These are phyloP conservation scores for Clarkia xantiana DNA, from an alignment of 345 rosid species.

Conservation along the genomic window DNA sequence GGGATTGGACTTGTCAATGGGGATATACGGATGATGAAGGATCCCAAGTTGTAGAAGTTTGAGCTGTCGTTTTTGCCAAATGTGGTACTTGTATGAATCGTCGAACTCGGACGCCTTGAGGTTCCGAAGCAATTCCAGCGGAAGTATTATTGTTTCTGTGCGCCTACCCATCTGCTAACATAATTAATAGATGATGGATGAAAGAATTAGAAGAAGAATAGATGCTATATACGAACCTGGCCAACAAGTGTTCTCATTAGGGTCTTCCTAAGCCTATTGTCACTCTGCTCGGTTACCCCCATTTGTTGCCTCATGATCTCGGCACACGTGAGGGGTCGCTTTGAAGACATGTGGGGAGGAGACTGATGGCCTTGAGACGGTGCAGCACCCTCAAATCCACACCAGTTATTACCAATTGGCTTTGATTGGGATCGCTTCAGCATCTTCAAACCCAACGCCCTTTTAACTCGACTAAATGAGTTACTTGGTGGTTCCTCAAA, in stretches of 20 bases:
- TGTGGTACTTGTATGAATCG: conserved; percentile 53
- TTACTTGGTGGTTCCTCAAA: conserved; percentile 4
- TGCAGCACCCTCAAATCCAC: conserved; percentile 16
- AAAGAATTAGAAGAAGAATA: too few relatives aligned
- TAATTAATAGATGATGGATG: too few relatives aligned
- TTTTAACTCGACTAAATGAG: conserved; percentile 56
- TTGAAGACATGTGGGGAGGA: conserved; percentile 28
- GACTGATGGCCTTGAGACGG: too few relatives aligned
- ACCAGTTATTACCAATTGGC: conserved; percentile 30
- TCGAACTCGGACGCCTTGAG: conserved; percentile 64
- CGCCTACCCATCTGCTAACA: conserved; percentile 35
- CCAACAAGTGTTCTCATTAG: conserved; percentile 84
- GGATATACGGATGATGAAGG: conserved; percentile 51
- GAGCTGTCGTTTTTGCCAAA: conserved; percentile 78
- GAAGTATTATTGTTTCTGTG: conserved; percentile 78
- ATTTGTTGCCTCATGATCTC: conserved; percentile 94
- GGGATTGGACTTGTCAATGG: conserved; percentile 49
- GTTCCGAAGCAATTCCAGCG: conserved; percentile 80
- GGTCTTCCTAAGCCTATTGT: conserved; percentile 68
- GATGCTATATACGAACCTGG: conserved; percentile 39
- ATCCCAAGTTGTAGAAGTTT: conserved; percentile 67
- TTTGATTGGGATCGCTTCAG: conserved; percentile 56
- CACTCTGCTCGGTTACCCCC: conserved; percentile 83
- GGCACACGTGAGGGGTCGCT: conserved; percentile 71
- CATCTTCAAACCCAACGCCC: conserved; percentile 65